Conservation (phyloP, 805 yeast genomes). For the Teunomyces cretensis region DNA sequence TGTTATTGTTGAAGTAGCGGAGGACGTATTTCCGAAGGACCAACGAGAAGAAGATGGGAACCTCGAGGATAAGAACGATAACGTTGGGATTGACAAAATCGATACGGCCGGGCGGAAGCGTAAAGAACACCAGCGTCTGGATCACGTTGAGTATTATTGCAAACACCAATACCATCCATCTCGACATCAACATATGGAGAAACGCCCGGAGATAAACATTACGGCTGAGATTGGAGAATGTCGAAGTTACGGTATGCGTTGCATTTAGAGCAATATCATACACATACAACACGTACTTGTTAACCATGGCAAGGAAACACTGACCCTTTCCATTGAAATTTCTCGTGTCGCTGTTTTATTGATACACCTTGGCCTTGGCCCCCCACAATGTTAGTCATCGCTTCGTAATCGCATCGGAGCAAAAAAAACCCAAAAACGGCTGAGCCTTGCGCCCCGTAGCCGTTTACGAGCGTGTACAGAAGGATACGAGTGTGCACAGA, state of each 20-base stretch:
- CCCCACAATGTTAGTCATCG: too few species aligned
- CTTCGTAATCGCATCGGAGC: too few species aligned
- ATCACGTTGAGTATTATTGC: not conserved
- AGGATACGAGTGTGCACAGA: too few species aligned
- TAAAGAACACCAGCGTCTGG: not conserved
- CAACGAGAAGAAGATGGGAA: not conserved
- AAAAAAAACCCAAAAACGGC: too few species aligned
- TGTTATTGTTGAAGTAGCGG: not conserved
- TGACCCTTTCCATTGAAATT: too few species aligned
- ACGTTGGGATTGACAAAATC: not conserved
- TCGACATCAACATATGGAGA: not conserved
- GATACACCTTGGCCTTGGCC: too few species aligned
- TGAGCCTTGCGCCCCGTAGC: too few species aligned
- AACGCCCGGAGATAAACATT: not conserved
- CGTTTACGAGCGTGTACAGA: too few species aligned
- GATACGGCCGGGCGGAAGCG: not conserved
- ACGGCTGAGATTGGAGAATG: not conserved
- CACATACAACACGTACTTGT: constrained; percentile 13
- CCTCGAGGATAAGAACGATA: not conserved
- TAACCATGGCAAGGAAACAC: too few species aligned
- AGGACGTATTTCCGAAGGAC: not conserved
- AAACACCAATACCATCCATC: not conserved
- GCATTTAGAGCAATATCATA: not conserved
- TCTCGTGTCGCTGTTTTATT: too few species aligned
- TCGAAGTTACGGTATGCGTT: not conserved